Evolutionary conservation across 208 protist species (phyloP).

Genomic region (Novymonas esmeraldas): DNA sequence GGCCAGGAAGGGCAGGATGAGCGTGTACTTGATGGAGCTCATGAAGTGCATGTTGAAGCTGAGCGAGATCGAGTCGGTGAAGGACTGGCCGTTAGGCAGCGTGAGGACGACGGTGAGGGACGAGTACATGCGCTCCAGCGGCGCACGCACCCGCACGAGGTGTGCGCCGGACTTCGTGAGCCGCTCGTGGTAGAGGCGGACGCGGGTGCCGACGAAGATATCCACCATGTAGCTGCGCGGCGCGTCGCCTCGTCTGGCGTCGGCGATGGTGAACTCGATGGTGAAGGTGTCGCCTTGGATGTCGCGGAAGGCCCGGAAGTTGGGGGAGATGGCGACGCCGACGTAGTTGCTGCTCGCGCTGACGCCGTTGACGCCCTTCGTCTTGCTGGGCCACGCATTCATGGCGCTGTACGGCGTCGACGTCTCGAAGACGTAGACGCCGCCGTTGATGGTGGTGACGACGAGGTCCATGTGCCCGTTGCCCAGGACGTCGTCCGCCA

Average conservation of each 20-base stretch:
- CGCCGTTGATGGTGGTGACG: slow-evolving; percentile 85
- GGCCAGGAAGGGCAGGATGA: slow-evolving; percentile 77
- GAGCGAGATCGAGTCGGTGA: slow-evolving; percentile 69
- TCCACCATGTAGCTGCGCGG: slow-evolving; percentile 57
- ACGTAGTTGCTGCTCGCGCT: slow-evolving; percentile 77
- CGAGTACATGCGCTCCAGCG: slow-evolving; percentile 64
- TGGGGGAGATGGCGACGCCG: slow-evolving; percentile 69
- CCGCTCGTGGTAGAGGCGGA: slow-evolving; percentile 50
- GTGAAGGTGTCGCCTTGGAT: slow-evolving; percentile 74
- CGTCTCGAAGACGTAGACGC: slow-evolving; percentile 89
- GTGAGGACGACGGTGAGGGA: slow-evolving; percentile 66
- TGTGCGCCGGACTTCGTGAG: slow-evolving; percentile 54
- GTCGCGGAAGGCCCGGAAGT: slow-evolving; percentile 57
- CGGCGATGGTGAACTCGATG: slow-evolving; percentile 72
- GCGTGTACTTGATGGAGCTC: slow-evolving; percentile 75
- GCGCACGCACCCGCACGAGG: slow-evolving; percentile 54
- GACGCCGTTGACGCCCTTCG: slow-evolving; percentile 79
- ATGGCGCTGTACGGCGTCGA: slow-evolving; percentile 65
- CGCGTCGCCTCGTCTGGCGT: slow-evolving; percentile 30
- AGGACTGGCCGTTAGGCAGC: slow-evolving; percentile 71
- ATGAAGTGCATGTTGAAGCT: slow-evolving; percentile 90
- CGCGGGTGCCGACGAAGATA: slow-evolving; percentile 67
- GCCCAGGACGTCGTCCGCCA: slow-evolving; percentile 91
- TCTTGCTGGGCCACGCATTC: slow-evolving; percentile 75
- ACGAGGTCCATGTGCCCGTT: slow-evolving; percentile 92